Evolutionary conservation across 2,329 filamentous ascomycete species (phyloP).

Genomic region (Emergomyces pasteurianus): DNA sequence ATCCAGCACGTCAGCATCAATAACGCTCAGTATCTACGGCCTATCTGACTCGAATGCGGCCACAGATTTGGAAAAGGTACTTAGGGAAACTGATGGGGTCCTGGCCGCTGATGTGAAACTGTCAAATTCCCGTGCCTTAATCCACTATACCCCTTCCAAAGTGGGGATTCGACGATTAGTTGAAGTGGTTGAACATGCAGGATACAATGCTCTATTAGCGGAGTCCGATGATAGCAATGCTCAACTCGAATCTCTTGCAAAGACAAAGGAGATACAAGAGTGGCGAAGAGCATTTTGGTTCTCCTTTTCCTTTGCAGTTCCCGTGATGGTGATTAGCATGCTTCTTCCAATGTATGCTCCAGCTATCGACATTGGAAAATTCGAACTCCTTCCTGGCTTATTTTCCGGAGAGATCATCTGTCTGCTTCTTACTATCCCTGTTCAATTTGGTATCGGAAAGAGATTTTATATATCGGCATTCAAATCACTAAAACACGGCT

Average conservation of each 20-base stretch:
- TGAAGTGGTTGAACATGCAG: slow-evolving; percentile 65
- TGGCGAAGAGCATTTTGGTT: slow-evolving; percentile 74
- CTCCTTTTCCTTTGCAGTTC: slow-evolving; percentile 70
- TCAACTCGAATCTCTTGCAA: slow-evolving; percentile 87
- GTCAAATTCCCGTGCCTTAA: slow-evolving; percentile 58
- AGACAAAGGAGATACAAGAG: slow-evolving; percentile 90
- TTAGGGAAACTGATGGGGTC: slow-evolving; percentile 58
- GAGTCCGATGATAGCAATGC: slow-evolving; percentile 94
- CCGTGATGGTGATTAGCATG: slow-evolving; percentile 90
- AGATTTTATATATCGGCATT: slow-evolving; percentile 91
- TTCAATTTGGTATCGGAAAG: slow-evolving; percentile 92
- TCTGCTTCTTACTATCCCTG: slow-evolving; percentile 71
- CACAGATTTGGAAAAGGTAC: slow-evolving; percentile 54
- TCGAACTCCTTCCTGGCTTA: slow-evolving; percentile 57
- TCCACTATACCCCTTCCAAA: slow-evolving; percentile 59
- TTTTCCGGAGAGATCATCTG: slow-evolving; percentile 83
- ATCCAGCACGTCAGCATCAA: slow-evolving; percentile 45
- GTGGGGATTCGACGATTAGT: slow-evolving; percentile 75
- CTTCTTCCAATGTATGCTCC: slow-evolving; percentile 76
- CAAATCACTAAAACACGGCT: slow-evolving; percentile 79
- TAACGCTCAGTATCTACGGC: slow-evolving; percentile 78
- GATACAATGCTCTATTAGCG: slow-evolving; percentile 78
- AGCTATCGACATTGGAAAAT: slow-evolving; percentile 61
- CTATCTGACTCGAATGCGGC: slow-evolving; percentile 61
- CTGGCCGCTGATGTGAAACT: slow-evolving; percentile 62